These are phyloP conservation scores for Leptomonas seymouri DNA, from an alignment of 208 protist genomes.

Conservation along the genomic window DNA sequence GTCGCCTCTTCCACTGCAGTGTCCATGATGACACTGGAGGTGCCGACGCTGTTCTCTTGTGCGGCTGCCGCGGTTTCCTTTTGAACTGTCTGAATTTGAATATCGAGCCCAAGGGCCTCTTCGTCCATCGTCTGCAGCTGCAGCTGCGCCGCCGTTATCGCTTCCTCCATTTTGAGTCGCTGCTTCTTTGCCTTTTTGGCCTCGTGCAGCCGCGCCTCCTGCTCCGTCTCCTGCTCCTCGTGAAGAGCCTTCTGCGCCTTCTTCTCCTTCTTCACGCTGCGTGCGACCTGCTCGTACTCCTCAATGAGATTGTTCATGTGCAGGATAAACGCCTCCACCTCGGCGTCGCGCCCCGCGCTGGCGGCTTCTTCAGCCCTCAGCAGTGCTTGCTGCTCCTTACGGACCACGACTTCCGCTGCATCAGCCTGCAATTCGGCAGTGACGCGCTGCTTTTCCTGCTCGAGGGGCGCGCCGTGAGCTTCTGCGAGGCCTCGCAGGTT, in stretches of 20 bases:
- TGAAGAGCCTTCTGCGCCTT: slow-evolving; percentile 65
- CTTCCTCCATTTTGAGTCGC: slow-evolving; percentile 66
- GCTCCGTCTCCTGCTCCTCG: slow-evolving; percentile 57
- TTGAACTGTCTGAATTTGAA: slow-evolving; percentile 26
- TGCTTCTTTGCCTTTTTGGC: slow-evolving; percentile 88
- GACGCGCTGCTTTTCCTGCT: slow-evolving; percentile 34
- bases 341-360: slow-evolving; percentile 45
- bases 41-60: slow-evolving; percentile 7
- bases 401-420: slow-evolving; percentile 31
- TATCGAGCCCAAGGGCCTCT: slow-evolving; percentile 34
- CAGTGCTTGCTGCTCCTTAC: slow-evolving; percentile 49
- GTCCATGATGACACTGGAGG: slow-evolving; percentile 26
- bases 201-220: slow-evolving; percentile 63
- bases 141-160: slow-evolving; percentile 32
- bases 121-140: slow-evolving; percentile 35
- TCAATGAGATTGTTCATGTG: slow-evolving; percentile 86
- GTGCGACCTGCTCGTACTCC: slow-evolving; percentile 74
- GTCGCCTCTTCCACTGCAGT: slow-evolving; percentile 52
- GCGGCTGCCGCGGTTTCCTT: background rate
- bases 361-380: slow-evolving; percentile 43
- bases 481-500: slow-evolving; percentile 40
- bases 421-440: slow-evolving; percentile 38
- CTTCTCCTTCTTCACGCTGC: slow-evolving; percentile 69
- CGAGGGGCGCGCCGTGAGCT: slow-evolving; percentile 37
- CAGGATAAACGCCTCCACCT: slow-evolving; percentile 65